Base-by-base conservation (phyloP, 1,284 basidiomycete species). In the Heterobasidion parviporum region DNA sequence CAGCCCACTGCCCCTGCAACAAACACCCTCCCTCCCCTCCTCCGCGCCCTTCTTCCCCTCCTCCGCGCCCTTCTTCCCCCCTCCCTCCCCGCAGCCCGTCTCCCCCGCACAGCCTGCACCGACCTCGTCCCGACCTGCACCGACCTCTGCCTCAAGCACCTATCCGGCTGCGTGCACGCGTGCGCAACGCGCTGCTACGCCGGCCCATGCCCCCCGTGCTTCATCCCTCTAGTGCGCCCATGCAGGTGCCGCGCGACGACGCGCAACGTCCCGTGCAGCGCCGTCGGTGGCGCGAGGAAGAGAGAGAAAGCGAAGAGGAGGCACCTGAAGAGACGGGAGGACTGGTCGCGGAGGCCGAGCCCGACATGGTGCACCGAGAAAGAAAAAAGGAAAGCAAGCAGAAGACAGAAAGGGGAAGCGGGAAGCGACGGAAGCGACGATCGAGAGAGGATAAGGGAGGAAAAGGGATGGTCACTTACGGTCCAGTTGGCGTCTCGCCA, bases 161-260 rank as follows among this genome's bases (percentile, higher is more conserved):
- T 87, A 18, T 69, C 76, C 1, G 73, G 71, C 38, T 89, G 94
- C 67, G 74, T 78, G 15, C 90, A 93, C 70, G 70, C 72, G 1
- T 97, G 94, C 63, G 71, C 77, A 8, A 65, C 67, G 0, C 70
- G 59, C 48, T 86, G 80, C 60, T 89, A 92, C 63, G 72, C 70
- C 20, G 85, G 81, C 2, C 68, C 77, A 0, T 95, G 92, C 63
- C 87, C 89, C 0, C 87, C 90, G 0, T 95, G 94, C 67, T 69
- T 72, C 1, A 78, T 87, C 53, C 72, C 76, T 45, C 74, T 93
- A 35, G 76, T 82, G 3, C 76, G 85, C 8, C 87, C 88, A 1
- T 95, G 92, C 66, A 78, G 92, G 41, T 95, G 92, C 60, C 91
- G 92, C 0, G 74, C 79, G 15, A 87, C 81, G 6, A 84, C 78